These are phyloP conservation scores for Sequoiadendron giganteum DNA, from an alignment of 75 land plant species.

Conservation along the genomic window DNA sequence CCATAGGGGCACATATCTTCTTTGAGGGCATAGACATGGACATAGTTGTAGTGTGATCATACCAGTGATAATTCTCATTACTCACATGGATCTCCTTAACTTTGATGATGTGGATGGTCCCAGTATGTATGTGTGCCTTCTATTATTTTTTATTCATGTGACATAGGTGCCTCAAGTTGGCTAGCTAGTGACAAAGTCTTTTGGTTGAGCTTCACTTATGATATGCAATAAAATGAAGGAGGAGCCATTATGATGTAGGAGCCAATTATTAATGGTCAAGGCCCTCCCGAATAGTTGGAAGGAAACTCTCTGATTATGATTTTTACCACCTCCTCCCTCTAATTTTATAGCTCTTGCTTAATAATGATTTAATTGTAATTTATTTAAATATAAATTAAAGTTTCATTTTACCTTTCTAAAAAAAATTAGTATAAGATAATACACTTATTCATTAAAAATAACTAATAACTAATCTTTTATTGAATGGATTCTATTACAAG, in stretches of 20 bases:
- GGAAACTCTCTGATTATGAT: background rate
- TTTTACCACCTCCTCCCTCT: background rate
- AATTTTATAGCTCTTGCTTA: background rate
- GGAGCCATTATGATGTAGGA: background rate
- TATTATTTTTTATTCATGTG: too few relatives aligned
- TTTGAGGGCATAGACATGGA: background rate
- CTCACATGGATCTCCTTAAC: background rate
- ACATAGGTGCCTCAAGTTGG: background rate
- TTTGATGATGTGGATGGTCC: background rate
- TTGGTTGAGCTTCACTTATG: background rate
- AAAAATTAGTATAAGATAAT: too few relatives aligned
- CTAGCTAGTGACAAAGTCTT: background rate
- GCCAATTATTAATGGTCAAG: background rate
- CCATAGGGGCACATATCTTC: too few relatives aligned
- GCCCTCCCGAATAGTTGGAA: background rate
- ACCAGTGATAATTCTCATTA: too few relatives aligned
- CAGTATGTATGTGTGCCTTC: background rate
- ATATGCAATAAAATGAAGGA: background rate
- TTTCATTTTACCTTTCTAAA: too few relatives aligned
- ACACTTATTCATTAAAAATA: too few relatives aligned
- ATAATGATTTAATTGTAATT: too few relatives aligned
- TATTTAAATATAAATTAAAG: too few relatives aligned
- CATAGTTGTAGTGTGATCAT: too few relatives aligned
- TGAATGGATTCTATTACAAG: too few relatives aligned
- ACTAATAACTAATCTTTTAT: too few relatives aligned